phyloP scores from a whole-genome alignment of 371 early-diverging fungal species.

The Mucor mucedo region DNA sequence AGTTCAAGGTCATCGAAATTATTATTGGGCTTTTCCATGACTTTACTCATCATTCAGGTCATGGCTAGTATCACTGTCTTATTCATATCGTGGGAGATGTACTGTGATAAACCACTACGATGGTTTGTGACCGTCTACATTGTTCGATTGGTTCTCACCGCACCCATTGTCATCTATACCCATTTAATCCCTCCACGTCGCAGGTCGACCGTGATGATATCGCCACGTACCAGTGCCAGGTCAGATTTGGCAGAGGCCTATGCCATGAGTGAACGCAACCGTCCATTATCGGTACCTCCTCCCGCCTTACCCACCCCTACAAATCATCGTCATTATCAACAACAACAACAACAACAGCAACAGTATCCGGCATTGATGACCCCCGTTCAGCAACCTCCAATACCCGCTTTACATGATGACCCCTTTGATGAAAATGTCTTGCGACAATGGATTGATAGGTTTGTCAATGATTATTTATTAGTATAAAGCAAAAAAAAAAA shows the following conservation, averaged over 20 bases:
- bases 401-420: conserved; percentile 7
- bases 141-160: conserved; percentile 43
- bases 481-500: too few species aligned
- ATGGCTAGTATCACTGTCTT: conserved; percentile 42
- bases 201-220: conserved; percentile 24
- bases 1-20: conserved; percentile 51
- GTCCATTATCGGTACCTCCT: conserved; percentile 33
- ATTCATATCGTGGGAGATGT: conserved; percentile 50
- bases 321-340: conserved; percentile 16
- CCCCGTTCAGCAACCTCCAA: conserved; percentile 8
- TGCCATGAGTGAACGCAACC: conserved; percentile 37
- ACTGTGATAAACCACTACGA: conserved; percentile 55
- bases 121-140: conserved; percentile 51
- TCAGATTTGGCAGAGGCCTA: conserved; percentile 43
- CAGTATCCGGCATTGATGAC: conserved; percentile 28
- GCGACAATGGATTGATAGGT: conserved; percentile 37
- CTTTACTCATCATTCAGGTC: conserved; percentile 42
- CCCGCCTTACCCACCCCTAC: conserved; percentile 24
- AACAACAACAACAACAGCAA: too few species aligned
- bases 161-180: conserved; percentile 47
- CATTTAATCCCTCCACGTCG: conserved; percentile 54
- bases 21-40: conserved; percentile 42
- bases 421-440: conserved; percentile 18
- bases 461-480: too few species aligned
- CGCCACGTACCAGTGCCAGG: conserved; percentile 24